A percentile compares a stretch with the other conserved stretches of the same genome.
phyloP scores from a whole-genome alignment of 176 grass and related monocot genomes.

The Oryza meyeriana region DNA sequence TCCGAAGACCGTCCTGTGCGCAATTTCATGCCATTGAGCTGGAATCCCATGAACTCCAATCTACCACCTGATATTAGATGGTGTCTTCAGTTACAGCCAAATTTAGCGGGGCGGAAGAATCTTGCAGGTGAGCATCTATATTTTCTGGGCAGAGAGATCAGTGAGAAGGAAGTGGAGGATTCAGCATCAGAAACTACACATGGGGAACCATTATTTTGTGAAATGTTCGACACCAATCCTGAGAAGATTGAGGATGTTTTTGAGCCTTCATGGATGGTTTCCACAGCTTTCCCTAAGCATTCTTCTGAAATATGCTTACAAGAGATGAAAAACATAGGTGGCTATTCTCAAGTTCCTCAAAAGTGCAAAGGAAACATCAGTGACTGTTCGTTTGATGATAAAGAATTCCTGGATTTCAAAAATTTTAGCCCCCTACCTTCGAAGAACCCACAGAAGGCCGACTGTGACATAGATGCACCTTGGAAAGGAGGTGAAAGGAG shows the following conservation, averaged over 20 bases:
- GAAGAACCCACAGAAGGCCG: constrained; percentile 31
- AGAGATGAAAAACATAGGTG: constrained; percentile 4
- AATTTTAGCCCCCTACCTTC: constrained; percentile 11
- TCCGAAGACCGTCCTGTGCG: constrained; percentile 32
- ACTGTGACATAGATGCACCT: constrained; percentile 30
- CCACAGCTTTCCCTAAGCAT: constrained; percentile 46
- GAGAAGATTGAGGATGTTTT: constrained; percentile 30
- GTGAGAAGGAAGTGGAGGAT: constrained; percentile 35
- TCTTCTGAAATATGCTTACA: constrained; percentile 24
- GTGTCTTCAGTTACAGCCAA: constrained; percentile 72
- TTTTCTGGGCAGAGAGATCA: constrained; percentile 4
- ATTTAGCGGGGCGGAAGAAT: constrained; percentile 55
- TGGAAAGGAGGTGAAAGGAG: constrained; percentile 50
- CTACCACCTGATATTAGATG: constrained; percentile 66
- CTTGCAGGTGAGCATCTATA: constrained; percentile 32
- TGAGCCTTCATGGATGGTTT: constrained; percentile 37
- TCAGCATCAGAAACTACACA: constrained; percentile 8
- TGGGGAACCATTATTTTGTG: constrained; percentile 30
- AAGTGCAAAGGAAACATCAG: constrained; percentile 34
- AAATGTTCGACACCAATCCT: constrained; percentile 2
- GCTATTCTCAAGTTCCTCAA: constrained; percentile 16
- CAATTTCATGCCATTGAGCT: constrained; percentile 57
- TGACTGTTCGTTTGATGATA: constrained; percentile 43
- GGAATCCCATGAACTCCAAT: constrained; percentile 52
- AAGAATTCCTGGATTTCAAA: constrained; percentile 41